phyloP scores from a whole-genome alignment of 1,139 yeast genomes.

The Saccharomycopsis hybrid region DNA sequence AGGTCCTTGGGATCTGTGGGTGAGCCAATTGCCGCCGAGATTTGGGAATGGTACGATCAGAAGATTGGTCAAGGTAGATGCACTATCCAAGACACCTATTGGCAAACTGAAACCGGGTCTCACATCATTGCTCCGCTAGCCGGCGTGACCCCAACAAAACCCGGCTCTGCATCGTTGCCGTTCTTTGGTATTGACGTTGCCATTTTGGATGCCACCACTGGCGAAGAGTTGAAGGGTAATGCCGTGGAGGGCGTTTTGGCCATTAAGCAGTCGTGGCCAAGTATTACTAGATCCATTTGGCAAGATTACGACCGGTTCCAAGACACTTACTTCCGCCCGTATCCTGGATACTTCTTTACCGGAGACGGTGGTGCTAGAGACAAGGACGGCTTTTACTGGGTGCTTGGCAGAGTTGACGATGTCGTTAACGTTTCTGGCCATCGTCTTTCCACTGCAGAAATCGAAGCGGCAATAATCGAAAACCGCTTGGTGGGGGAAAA shows the following conservation, averaged over 20 bases:
- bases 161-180: conserved; percentile 95
- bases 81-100: conserved; percentile 87
- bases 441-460: conserved; percentile 94
- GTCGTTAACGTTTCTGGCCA: conserved; percentile 98
- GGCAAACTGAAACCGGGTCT: conserved; percentile 99
- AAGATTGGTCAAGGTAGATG: conserved; percentile 86
- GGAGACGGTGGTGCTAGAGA: conserved; percentile 99
- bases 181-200: conserved; percentile 91
- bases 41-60: conserved; percentile 98
- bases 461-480: conserved; percentile 85
- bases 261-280: conserved; percentile 88
- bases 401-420: conserved; percentile 97
- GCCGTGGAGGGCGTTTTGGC: conserved; percentile 97
- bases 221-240: conserved; percentile 75
- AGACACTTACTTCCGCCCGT: conserved; percentile 92
- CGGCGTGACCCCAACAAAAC: conserved; percentile 91
- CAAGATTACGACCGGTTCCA: conserved; percentile 82
- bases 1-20: conserved; percentile 98
- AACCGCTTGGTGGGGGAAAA: conserved; percentile 80
- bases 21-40: conserved; percentile 96
- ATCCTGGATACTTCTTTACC: conserved; percentile 94
- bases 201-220: conserved; percentile 87
- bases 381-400: conserved; percentile 96
- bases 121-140: conserved; percentile 95
- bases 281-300: conserved; percentile 96